Conservation (phyloP, 1,284 basidiomycete species). For the Ustilago vetiveriae region DNA sequence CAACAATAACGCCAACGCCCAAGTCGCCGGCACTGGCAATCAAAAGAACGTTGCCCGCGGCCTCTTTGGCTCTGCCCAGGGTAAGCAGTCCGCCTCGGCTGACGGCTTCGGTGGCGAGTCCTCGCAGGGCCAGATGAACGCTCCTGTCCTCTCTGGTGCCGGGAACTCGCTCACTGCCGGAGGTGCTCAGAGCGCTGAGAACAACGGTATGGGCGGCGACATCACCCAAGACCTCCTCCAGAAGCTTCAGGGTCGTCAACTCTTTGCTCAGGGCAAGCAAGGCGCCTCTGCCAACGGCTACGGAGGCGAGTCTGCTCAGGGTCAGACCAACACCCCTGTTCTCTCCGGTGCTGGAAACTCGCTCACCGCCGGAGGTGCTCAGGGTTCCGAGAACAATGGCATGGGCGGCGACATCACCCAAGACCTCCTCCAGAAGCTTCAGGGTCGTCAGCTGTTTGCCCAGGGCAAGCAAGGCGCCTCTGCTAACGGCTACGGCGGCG, state of each 20-base stretch:
- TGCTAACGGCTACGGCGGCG: slow-evolving; percentile 17
- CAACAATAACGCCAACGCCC: slow-evolving; percentile 21
- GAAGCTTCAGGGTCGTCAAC: no score
- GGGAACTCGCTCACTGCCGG: slow-evolving; percentile 21
- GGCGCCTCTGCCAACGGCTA: slow-evolving; percentile 17
- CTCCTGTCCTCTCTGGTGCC: slow-evolving; percentile 12
- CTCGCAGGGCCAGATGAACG: slow-evolving; percentile 17
- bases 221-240: neutral
- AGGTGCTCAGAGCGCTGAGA: slow-evolving; percentile 16
- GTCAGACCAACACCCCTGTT: slow-evolving; percentile 22
- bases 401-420: slow-evolving; percentile 15
- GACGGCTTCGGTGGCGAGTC: no score
- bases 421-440: slow-evolving; percentile 14
- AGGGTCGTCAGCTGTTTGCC: slow-evolving; percentile 11
- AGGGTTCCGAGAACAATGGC: slow-evolving; percentile 19
- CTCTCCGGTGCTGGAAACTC: slow-evolving; percentile 25
- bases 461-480: slow-evolving; percentile 10
- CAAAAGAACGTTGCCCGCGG: slow-evolving; percentile 11
- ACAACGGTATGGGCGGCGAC: slow-evolving; percentile 22
- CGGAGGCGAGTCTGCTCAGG: slow-evolving; percentile 19
- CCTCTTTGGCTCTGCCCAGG: slow-evolving; percentile 12
- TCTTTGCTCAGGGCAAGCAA: slow-evolving; percentile 21
- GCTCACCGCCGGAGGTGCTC: slow-evolving; percentile 20
- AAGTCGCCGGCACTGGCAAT: slow-evolving; percentile 23
- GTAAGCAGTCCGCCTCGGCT: no score